Conservation (phyloP, 2,329 filamentous ascomycete species). For the Colletotrichum coccodes region DNA sequence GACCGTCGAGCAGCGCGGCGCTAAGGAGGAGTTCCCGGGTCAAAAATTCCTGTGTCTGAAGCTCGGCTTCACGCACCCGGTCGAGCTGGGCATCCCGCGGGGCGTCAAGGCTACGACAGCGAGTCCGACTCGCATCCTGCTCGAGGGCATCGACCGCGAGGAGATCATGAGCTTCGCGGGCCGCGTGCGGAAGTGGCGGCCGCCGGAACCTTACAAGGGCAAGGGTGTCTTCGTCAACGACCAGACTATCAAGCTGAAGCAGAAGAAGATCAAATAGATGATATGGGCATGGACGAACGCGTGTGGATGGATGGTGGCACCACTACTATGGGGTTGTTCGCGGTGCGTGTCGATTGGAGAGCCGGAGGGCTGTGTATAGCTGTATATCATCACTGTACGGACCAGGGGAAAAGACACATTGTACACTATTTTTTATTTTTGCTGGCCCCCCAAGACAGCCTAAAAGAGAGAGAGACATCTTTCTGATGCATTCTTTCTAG, state of each 20-base stretch:
- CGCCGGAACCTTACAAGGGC: slow-evolving; percentile 97
- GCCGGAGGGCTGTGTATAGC: slow-evolving; percentile 30
- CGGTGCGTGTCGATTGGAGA: background rate
- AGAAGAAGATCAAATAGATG: slow-evolving; percentile 91
- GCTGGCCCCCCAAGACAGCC: background rate
- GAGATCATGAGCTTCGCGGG: slow-evolving; percentile 92
- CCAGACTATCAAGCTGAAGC: slow-evolving; percentile 97
- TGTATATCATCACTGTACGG: slow-evolving; percentile 33
- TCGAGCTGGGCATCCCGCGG: slow-evolving; percentile 85
- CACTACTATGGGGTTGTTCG: background rate
- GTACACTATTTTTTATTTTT: slow-evolving; percentile 20
- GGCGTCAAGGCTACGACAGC: slow-evolving; percentile 89
- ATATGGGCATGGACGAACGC: background rate
- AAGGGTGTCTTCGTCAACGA: slow-evolving; percentile 99
- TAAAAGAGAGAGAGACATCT: background rate
- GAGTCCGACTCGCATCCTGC: slow-evolving; percentile 88
- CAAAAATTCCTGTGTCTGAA: slow-evolving; percentile 94
- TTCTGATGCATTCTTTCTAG: background rate
- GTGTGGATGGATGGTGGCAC: background rate
- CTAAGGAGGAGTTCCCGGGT: slow-evolving; percentile 78
- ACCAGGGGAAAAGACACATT: slow-evolving; percentile 16
- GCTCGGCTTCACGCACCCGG: slow-evolving; percentile 95
- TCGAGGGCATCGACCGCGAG: slow-evolving; percentile 90
- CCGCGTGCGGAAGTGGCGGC: slow-evolving; percentile 86
- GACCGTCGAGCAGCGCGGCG: slow-evolving; percentile 80